Conservation (phyloP, 768 basidiomycete genomes). For the Suillus weaverae region DNA sequence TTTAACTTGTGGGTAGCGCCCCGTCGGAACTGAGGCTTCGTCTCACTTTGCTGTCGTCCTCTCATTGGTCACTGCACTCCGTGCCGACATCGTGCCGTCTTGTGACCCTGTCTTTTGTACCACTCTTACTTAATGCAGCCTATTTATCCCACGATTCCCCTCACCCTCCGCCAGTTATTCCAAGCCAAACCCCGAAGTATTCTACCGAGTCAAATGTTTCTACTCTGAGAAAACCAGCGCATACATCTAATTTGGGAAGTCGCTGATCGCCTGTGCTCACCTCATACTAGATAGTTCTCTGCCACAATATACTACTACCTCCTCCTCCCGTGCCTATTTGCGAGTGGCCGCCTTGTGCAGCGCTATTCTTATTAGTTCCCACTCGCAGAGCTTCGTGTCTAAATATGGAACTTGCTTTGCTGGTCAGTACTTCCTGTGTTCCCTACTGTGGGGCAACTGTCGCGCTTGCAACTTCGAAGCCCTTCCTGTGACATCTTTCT, state of each 20-base stretch:
- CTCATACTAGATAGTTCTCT: neutral
- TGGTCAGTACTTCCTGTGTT: neutral
- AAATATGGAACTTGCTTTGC: constrained; percentile 13
- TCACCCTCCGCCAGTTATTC: constrained; percentile 2
- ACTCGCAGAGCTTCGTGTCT: constrained; percentile 3
- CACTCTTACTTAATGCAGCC: neutral
- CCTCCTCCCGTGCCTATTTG: constrained; percentile 6
- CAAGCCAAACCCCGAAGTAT: neutral
- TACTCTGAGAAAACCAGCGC: neutral
- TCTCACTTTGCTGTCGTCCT: constrained; percentile 8
- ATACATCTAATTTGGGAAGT: neutral
- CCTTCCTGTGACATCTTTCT: neutral
- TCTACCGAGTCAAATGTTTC: constrained; percentile 1
- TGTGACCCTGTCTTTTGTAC: neutral
- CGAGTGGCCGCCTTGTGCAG: constrained; percentile 8
- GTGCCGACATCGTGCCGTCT: constrained; percentile 1
- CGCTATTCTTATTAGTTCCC: constrained; percentile 5
- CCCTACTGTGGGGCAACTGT: neutral
- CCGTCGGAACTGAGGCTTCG: constrained; percentile 16
- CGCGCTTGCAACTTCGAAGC: neutral
- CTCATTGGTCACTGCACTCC: neutral
- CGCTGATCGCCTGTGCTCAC: neutral
- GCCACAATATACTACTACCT: neutral
- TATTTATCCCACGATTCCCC: constrained; percentile 8
- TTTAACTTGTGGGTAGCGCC: neutral